These are phyloP conservation scores for Cantharellus anzutake DNA, from an alignment of 768 basidiomycete genomes.

Conservation along the genomic window DNA sequence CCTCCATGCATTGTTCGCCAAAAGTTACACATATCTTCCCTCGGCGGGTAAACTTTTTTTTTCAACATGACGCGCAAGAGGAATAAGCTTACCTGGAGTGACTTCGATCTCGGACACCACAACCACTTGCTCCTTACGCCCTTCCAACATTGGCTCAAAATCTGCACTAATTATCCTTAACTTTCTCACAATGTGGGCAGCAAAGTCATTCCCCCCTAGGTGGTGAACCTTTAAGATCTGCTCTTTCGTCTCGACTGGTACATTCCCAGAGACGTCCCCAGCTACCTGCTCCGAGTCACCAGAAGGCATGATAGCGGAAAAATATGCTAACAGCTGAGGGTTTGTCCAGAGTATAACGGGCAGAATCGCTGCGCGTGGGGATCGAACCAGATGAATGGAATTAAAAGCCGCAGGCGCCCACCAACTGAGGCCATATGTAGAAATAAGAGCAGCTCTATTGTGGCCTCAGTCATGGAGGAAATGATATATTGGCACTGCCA, in stretches of 20 bases:
- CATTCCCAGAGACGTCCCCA: not conserved
- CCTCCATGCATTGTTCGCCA: not conserved
- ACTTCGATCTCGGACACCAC: not conserved
- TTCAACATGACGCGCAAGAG: not conserved
- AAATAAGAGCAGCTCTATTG: no score
- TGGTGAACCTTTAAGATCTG: not conserved
- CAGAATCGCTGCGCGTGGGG: no score
- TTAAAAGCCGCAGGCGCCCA: no score
- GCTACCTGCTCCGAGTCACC: no score
- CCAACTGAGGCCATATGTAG: no score
- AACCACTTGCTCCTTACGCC: not conserved
- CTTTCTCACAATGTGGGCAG: not conserved
- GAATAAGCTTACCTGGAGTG: not conserved
- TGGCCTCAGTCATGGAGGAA: no score
- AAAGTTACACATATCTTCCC: not conserved
- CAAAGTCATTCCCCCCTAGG: not conserved
- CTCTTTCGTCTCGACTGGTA: not conserved
- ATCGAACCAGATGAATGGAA: no score
- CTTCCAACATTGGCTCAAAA: not conserved
- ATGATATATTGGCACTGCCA: no score
- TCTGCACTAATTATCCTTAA: not conserved
- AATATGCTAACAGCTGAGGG: no score
- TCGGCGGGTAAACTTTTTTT: not conserved
- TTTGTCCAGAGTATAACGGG: no score
- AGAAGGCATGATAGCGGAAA: no score